Evolutionary conservation across 768 basidiomycete genomes (phyloP), one percentile per base, ranked within the genome.

Genomic region (Clathrus columnatus): DNA sequence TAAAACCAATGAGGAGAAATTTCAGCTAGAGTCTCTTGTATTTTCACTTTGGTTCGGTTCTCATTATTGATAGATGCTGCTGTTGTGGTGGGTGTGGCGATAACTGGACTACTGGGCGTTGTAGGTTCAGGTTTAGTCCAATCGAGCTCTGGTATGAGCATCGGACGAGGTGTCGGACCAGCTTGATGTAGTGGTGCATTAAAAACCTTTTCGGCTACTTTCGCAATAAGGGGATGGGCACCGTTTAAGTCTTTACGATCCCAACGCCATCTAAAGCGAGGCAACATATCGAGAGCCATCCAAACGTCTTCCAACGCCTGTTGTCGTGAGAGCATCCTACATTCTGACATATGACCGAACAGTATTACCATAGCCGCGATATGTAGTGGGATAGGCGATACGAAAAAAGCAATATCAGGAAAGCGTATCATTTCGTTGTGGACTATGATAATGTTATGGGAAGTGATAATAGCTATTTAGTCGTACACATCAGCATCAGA

Each of bases 301-400:
- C 85, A 87, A 32, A 92, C 78, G 62, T 92, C 90, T 68, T 91
- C 85, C 26, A 87, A 72, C 36, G 85, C 87, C 36, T 80, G 78
- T 54, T 82, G 73, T 41, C 74, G 76, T 1, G 84, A 69, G 24
- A 90, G 75, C 42, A 76, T 78, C 24, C 87, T 80, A 57, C 85
- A 86, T 51, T 81, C 80, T 6, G 85, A 87, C 78, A 90, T 89
- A 63, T 86, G 86, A 1, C 90, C 90, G 64, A 85, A 91, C 18
- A 92, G 75, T 57, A 92, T 91, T 56, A 91, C 87, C 89, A 92
- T 91, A 6, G 90, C 90, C 0, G 89, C 85, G 52, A 91, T 90
- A 68, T 92, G 90, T 18, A 92, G 75, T 14, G 90, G 90, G 57
- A 88, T 89, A 1, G 90, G 90, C 3, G 89, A 91, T 21, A 87